A percentile compares a stretch with the other conserved stretches of the same genome.
Conservation (phyloP, 805 yeast species). For the Ogataea nitratoaversa region DNA sequence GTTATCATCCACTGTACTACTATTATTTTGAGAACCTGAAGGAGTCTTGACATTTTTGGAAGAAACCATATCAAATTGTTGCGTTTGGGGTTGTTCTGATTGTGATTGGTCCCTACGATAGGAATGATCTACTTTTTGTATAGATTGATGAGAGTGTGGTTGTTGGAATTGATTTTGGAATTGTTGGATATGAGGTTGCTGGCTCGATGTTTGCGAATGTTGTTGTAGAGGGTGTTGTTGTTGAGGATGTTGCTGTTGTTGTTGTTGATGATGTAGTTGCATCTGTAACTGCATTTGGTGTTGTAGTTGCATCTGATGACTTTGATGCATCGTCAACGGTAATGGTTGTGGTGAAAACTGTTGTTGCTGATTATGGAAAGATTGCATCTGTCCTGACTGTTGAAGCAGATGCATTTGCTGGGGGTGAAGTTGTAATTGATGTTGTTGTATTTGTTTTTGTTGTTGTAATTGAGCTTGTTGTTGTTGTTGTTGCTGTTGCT, state of each 20-base stretch:
- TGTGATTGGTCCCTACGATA: background rate
- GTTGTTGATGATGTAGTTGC: background rate
- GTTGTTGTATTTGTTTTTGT: background rate
- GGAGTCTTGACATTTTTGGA: background rate
- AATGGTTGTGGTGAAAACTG: background rate
- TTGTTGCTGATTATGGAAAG: background rate
- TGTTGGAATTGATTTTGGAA: background rate
- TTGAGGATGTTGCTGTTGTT: background rate
- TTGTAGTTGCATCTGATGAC: background rate
- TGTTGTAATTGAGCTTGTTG: background rate
- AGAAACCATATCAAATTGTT: background rate
- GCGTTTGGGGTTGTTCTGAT: background rate
- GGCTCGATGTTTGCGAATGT: too few relatives aligned
- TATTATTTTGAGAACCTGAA: background rate
- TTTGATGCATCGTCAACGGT: background rate
- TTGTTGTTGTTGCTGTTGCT: slow-evolving; percentile 2
- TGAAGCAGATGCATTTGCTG: background rate
- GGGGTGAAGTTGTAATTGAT: background rate
- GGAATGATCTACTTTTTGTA: background rate
- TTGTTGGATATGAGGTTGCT: background rate
- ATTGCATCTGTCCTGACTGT: background rate
- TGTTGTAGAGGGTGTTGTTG: slow-evolving; percentile 1
- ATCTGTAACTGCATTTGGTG: slow-evolving; percentile 1
- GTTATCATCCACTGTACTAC: slow-evolving; percentile 29
- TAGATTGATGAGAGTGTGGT: background rate